Evolutionary conservation across 352 stramenopile species (phyloP).

Genomic region (Pythium sp.): DNA sequence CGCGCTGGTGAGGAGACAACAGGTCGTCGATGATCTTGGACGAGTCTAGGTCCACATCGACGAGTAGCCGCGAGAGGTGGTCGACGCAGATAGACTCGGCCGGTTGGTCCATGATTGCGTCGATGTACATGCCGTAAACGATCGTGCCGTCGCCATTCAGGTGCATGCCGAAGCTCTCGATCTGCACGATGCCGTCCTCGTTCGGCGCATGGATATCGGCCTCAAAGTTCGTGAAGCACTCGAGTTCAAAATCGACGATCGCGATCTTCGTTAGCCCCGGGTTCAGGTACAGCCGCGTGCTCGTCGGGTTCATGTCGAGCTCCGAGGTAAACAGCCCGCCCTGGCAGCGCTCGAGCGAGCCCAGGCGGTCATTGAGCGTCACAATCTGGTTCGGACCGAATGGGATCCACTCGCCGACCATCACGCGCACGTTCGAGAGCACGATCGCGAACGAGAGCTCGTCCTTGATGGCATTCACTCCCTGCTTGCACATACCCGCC

Average conservation of each 20-base stretch:
- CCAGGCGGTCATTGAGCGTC: slow-evolving; percentile 95
- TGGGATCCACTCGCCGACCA: slow-evolving; percentile 98
- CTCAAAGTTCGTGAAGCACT: slow-evolving; percentile 98
- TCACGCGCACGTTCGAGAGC: slow-evolving; percentile 95
- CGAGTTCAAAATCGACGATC: slow-evolving; percentile 97
- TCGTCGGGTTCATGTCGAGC: slow-evolving; percentile 83
- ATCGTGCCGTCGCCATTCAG: slow-evolving; percentile 77
- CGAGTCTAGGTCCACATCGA: slow-evolving; percentile 95
- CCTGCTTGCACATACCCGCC: slow-evolving; percentile 82
- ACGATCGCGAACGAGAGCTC: slow-evolving; percentile 96
- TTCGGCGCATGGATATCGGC: slow-evolving; percentile 95
- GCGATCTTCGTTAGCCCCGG: slow-evolving; percentile 95
- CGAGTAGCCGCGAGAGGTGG: slow-evolving; percentile 93
- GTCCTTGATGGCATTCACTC: slow-evolving; percentile 87
- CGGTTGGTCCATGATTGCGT: slow-evolving; percentile 96
- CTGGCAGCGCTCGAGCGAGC: slow-evolving; percentile 94
- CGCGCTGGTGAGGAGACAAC: slow-evolving; percentile 92
- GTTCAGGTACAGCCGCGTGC: slow-evolving; percentile 71
- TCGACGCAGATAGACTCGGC: slow-evolving; percentile 97
- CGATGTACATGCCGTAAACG: slow-evolving; percentile 90
- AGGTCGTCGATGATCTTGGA: slow-evolving; percentile 96
- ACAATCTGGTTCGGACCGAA: slow-evolving; percentile 98
- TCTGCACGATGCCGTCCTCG: slow-evolving; percentile 93
- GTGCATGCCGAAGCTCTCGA: slow-evolving; percentile 96
- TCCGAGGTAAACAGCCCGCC: slow-evolving; percentile 96